phyloP scores from a whole-genome alignment of 2,329 filamentous ascomycete genomes.

The Cytospora leucostoma region DNA sequence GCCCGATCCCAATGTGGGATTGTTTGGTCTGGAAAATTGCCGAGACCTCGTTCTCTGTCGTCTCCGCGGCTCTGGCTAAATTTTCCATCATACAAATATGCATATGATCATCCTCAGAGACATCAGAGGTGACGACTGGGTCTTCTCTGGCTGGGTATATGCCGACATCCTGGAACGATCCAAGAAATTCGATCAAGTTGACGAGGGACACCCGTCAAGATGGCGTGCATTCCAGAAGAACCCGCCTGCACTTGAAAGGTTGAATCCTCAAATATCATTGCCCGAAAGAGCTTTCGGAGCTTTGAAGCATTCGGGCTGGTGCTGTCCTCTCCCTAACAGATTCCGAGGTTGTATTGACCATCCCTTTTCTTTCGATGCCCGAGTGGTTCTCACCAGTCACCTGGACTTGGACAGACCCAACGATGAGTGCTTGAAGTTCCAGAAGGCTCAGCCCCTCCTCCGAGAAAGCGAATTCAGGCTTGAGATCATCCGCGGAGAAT shows the following conservation, averaged over 20 bases:
- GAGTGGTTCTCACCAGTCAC: no score
- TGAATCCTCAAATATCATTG: background rate
- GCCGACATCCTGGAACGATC: background rate
- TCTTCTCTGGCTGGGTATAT: background rate
- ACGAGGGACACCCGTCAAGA: background rate
- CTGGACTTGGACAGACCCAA: no score
- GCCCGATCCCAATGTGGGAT: background rate
- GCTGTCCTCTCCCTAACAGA: no score
- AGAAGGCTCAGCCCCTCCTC: no score
- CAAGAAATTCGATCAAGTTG: background rate
- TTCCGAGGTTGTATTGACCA: no score
- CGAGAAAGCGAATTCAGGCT: no score
- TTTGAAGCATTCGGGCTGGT: background rate
- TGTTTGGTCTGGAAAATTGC: background rate
- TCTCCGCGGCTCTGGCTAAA: background rate
- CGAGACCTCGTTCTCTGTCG: background rate
- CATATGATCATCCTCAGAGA: background rate
- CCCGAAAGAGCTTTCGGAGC: background rate
- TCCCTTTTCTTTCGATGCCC: no score
- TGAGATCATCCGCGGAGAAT: no score
- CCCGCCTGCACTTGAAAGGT: background rate
- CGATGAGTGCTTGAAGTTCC: no score
- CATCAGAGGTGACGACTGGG: background rate
- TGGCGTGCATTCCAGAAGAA: background rate
- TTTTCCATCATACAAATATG: background rate